phyloP scores from a whole-genome alignment of 2,329 filamentous ascomycete species.

The Fusarium acutatum region DNA sequence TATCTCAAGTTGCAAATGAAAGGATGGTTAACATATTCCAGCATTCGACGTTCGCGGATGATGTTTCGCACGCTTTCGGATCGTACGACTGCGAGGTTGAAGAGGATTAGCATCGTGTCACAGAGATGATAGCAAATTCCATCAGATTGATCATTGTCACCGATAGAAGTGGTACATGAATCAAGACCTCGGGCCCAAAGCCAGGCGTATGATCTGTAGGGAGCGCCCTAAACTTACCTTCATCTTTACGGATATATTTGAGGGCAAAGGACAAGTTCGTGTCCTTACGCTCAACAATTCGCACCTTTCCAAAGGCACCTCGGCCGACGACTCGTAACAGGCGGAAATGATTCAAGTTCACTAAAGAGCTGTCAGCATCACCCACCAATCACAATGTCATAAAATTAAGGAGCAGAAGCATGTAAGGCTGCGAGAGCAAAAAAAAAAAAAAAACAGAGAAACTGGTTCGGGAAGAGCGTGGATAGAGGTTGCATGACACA shows the following conservation, averaged over 20 bases:
- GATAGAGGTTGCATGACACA: conserved; percentile 36
- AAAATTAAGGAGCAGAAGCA: neutral
- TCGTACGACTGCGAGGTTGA: conserved; percentile 76
- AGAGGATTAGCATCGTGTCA: conserved; percentile 33
- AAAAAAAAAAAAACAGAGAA: neutral
- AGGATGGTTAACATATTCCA: conserved; percentile 96
- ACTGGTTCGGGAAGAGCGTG: neutral
- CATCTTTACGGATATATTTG: conserved; percentile 99
- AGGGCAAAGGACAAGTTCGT: conserved; percentile 92
- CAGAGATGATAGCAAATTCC: neutral
- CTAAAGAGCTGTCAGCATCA: conserved; percentile 55
- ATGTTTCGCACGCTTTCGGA: conserved; percentile 99
- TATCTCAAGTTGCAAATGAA: conserved; percentile 99
- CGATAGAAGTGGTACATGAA: neutral
- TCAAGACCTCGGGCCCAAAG: neutral
- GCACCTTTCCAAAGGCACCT: conserved; percentile 97
- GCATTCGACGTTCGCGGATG: conserved; percentile 95
- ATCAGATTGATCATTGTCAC: neutral
- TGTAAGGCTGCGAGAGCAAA: neutral
- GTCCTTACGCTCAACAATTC: conserved; percentile 98
- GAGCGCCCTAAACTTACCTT: conserved; percentile 68
- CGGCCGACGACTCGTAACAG: conserved; percentile 95
- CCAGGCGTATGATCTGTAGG: neutral
- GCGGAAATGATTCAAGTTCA: conserved; percentile 97
- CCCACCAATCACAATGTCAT: neutral